Conservation (phyloP, 345 rosid genomes). For the Eucalyptus cloeziana region DNA sequence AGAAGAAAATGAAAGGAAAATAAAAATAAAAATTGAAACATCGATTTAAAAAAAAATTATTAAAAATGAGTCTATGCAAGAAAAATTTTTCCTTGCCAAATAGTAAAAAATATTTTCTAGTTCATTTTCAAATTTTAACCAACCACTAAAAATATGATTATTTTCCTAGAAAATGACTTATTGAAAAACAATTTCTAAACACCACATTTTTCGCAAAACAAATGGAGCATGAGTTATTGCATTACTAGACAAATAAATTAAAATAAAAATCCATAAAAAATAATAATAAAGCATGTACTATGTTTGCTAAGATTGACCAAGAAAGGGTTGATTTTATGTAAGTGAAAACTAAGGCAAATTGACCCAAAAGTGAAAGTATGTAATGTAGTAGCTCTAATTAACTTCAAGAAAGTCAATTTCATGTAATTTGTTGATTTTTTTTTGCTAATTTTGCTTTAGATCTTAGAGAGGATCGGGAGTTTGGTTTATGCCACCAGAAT, state of each 20-base stretch:
- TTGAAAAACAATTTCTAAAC: no score
- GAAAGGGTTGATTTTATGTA: background rate
- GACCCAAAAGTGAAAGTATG: background rate
- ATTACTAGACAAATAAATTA: background rate
- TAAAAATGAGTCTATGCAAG: no score
- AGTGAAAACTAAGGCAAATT: background rate
- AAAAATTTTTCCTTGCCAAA: no score
- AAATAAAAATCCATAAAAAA: background rate
- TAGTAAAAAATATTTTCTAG: rapidly evolving
- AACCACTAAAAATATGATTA: no score
- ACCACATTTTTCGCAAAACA: rapidly evolving
- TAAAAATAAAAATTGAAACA: no score
- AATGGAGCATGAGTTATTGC: background rate
- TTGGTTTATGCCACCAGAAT: background rate
- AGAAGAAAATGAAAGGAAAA: no score
- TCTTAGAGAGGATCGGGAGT: background rate
- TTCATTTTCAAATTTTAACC: no score
- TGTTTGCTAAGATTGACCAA: background rate
- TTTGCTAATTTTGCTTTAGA: background rate
- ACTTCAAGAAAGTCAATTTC: background rate
- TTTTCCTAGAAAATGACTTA: no score
- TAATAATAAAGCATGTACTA: background rate
- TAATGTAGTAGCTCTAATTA: background rate
- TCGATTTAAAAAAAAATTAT: no score
- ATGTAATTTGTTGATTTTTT: background rate